These are phyloP conservation scores for Gossypium anomalum DNA, from an alignment of 345 rosid genomes.

Conservation along the genomic window DNA sequence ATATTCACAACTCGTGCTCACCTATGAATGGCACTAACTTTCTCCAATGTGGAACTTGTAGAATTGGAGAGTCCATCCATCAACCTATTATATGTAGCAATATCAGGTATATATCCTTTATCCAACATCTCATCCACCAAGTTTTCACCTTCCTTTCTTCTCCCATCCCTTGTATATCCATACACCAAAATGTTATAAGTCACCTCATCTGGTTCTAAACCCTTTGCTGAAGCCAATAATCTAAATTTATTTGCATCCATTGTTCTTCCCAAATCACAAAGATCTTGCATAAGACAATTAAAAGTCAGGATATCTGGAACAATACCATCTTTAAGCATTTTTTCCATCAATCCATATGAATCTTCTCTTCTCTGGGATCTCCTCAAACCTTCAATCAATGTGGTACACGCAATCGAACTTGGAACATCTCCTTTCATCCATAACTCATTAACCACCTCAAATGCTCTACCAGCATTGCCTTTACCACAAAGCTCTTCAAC, in stretches of 20 bases:
- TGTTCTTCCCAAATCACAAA: constrained; percentile 52
- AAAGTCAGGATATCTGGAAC: constrained; percentile 75
- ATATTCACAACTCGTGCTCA: neutral
- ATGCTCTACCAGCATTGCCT: constrained; percentile 44
- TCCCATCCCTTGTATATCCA: constrained; percentile 55
- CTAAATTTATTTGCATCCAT: constrained; percentile 57
- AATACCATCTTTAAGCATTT: constrained; percentile 49
- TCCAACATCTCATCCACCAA: constrained; percentile 84
- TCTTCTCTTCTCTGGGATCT: constrained; percentile 44
- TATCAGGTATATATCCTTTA: constrained; percentile 63
- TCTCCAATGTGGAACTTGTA: constrained; percentile 12
- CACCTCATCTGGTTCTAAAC: constrained; percentile 53
- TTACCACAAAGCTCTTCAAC: constrained; percentile 55
- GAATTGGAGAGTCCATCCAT: constrained; percentile 46
- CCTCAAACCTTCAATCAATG: constrained; percentile 78
- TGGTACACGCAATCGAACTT: constrained; percentile 63
- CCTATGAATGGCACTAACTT: neutral
- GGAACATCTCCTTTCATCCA: constrained; percentile 62
- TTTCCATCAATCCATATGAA: constrained; percentile 53
- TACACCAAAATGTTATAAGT: constrained; percentile 53
- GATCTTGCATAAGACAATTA: constrained; percentile 68
- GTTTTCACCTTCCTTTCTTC: constrained; percentile 53
- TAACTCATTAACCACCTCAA: constrained; percentile 49
- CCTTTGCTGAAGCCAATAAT: constrained; percentile 55
- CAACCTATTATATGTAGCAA: constrained; percentile 62